phyloP scores from a whole-genome alignment of 257 asterid genomes.

The Solanum bulbocastanum region DNA sequence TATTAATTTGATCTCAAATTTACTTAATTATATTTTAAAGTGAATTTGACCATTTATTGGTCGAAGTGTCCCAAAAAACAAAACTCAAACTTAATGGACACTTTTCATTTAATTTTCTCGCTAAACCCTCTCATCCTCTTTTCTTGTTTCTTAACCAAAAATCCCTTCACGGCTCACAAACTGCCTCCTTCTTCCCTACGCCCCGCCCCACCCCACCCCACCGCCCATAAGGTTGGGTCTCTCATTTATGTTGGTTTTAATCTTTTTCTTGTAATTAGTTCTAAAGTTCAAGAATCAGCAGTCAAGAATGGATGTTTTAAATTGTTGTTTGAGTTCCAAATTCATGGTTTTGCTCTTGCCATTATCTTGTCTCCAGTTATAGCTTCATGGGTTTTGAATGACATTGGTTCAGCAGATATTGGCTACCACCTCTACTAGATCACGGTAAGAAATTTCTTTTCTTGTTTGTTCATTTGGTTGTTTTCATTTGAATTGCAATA shows the following conservation, averaged over 20 bases:
- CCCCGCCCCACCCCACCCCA: not conserved
- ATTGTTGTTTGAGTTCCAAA: not conserved
- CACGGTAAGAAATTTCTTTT: constrained; percentile 7
- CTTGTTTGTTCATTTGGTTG: not conserved
- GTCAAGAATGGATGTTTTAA: not conserved
- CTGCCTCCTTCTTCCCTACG: not conserved
- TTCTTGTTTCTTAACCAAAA: not conserved
- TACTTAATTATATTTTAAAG: no score
- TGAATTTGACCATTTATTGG: no score
- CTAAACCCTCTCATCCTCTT: not conserved
- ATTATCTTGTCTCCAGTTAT: not conserved
- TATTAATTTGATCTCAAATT: no score
- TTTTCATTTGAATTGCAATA: not conserved
- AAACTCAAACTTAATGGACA: no score
- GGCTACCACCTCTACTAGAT: constrained; percentile 8
- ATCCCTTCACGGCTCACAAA: not conserved
- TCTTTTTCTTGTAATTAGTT: not conserved
- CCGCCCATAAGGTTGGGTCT: not conserved
- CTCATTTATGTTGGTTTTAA: not conserved
- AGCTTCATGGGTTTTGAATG: constrained; percentile 3
- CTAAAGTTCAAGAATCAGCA: not conserved
- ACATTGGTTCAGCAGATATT: constrained; percentile 5
- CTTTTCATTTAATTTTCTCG: not conserved
- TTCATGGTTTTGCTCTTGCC: not conserved
- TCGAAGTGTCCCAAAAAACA: no score